These are phyloP conservation scores for Talaromyces sp. DNA, from an alignment of 2,329 filamentous ascomycete genomes.

Conservation along the genomic window DNA sequence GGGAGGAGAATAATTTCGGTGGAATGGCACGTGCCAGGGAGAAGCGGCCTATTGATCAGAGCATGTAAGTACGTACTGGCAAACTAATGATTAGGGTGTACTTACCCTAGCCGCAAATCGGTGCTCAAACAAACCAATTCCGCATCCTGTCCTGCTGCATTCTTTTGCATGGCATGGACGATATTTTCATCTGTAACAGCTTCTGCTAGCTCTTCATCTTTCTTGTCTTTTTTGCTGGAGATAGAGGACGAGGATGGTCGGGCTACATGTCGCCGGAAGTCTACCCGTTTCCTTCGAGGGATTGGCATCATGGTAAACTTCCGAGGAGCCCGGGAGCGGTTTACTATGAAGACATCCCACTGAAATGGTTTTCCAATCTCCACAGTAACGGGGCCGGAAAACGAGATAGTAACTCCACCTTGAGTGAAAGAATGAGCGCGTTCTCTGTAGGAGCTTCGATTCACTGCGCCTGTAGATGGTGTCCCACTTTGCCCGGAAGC, in stretches of 20 bases:
- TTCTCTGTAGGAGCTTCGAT: constrained; percentile 33
- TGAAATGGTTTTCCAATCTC: constrained; percentile 50
- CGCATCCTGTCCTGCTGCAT: constrained; percentile 44
- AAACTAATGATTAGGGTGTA: constrained; percentile 7
- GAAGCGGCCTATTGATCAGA: constrained; percentile 41
- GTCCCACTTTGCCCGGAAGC: constrained; percentile 20
- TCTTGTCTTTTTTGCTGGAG: constrained; percentile 23
- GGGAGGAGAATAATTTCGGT: constrained; percentile 53
- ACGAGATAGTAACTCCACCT: constrained; percentile 51
- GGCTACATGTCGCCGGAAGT: constrained; percentile 38
- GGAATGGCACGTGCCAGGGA: constrained; percentile 52
- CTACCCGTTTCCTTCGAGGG: constrained; percentile 43
- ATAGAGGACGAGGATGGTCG: constrained; percentile 44
- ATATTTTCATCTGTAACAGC: constrained; percentile 55
- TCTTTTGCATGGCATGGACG: constrained; percentile 52
- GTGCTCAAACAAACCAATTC: constrained; percentile 54
- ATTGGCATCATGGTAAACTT: constrained; percentile 53
- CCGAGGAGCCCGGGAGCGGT: constrained; percentile 49
- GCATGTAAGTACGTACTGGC: neutral
- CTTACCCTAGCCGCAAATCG: constrained; percentile 55
- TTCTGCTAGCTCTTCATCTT: constrained; percentile 40
- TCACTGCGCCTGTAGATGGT: constrained; percentile 19
- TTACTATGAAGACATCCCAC: constrained; percentile 56
- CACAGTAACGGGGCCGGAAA: constrained; percentile 49
- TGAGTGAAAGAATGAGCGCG: constrained; percentile 36